Base-by-base conservation (phyloP, 345 rosid genomes). In the Sisymbrium irio region DNA sequence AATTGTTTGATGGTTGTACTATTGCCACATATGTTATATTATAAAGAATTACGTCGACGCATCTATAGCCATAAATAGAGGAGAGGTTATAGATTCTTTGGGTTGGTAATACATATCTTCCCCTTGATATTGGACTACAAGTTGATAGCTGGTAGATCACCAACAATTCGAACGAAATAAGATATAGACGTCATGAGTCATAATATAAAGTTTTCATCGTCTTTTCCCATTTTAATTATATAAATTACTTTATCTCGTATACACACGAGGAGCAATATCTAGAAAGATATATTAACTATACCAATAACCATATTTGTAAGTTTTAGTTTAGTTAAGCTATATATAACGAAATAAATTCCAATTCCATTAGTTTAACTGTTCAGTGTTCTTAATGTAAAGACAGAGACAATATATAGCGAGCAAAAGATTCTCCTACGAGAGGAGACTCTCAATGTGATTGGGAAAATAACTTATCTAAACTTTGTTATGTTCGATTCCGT, bases 61-160 rank as follows among this genome's bases (percentile, higher is more conserved):
- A 69, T 30, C 35, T 19, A 19, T 69, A 69, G 56, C 55, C 65
- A 56, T 56, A 42, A 45, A 44, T 19, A 69, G 30, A 69, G 36
- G 46, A 69, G 57, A 57, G 57, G 57, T 44, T 42, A 14, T 20
- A 19, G 45, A 57, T 58, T 33, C 35, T 19, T 44, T 32, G 73
- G 56, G 25, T 42, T 42, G 73, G 64, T 56, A 58, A 39, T 15
- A 32, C 45, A 18, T 64, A 33, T 65, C 49, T 46, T 0, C 30
- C 14, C 50, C 36, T 14, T 41, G 51, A 44, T 63, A 44, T 28
- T 45, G 37, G 11, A 30, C 63, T 41, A 32, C 54, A 56, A 18
- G 15, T 67, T 67, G 62, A 60, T 67, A 41, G 64, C 41, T 68
- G 73, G 73, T 69, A 69, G 73, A 57, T 44, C 14, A 69, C 65